A percentile compares a stretch with the other conserved stretches of the same genome.
Evolutionary conservation across 2,329 filamentous ascomycete genomes (phyloP).

Genomic region (Emydomyces testavorans): DNA sequence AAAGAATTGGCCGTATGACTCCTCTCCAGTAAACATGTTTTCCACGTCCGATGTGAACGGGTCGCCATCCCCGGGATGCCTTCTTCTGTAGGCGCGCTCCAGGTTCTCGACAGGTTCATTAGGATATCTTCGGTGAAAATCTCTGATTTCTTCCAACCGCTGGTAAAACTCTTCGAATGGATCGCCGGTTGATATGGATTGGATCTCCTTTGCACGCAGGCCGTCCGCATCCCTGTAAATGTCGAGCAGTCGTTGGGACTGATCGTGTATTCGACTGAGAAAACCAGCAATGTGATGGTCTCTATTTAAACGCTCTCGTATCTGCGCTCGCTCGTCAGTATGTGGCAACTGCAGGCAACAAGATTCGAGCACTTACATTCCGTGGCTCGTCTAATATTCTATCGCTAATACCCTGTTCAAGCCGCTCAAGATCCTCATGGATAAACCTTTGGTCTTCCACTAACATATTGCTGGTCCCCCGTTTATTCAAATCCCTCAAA

Average conservation of each 20-base stretch:
- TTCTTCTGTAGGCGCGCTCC: slow-evolving; percentile 77
- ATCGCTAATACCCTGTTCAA: slow-evolving; percentile 88
- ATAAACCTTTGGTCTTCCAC: slow-evolving; percentile 88
- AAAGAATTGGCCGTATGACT: slow-evolving; percentile 84
- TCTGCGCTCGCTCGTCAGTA: slow-evolving; percentile 40
- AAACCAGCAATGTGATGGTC: slow-evolving; percentile 88
- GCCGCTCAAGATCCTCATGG: slow-evolving; percentile 89
- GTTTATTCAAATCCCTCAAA: neutral
- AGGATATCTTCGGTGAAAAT: slow-evolving; percentile 81
- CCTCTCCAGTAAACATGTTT: slow-evolving; percentile 88
- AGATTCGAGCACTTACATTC: slow-evolving; percentile 50
- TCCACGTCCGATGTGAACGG: slow-evolving; percentile 61
- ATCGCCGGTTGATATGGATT: slow-evolving; percentile 71
- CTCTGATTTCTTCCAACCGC: slow-evolving; percentile 66
- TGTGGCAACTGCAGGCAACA: neutral
- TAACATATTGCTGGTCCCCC: slow-evolving; percentile 46
- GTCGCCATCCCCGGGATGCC: slow-evolving; percentile 53
- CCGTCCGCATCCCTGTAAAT: slow-evolving; percentile 75
- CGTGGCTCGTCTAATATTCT: slow-evolving; percentile 79
- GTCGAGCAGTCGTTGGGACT: slow-evolving; percentile 66
- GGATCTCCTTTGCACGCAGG: slow-evolving; percentile 63
- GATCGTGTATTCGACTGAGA: slow-evolving; percentile 72
- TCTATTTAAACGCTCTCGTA: slow-evolving; percentile 75
- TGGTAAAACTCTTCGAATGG: slow-evolving; percentile 86
- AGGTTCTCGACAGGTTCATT: slow-evolving; percentile 93